These are phyloP conservation scores for Penicillium silybi DNA, from an alignment of 495 filamentous ascomycete genomes.

Conservation along the genomic window DNA sequence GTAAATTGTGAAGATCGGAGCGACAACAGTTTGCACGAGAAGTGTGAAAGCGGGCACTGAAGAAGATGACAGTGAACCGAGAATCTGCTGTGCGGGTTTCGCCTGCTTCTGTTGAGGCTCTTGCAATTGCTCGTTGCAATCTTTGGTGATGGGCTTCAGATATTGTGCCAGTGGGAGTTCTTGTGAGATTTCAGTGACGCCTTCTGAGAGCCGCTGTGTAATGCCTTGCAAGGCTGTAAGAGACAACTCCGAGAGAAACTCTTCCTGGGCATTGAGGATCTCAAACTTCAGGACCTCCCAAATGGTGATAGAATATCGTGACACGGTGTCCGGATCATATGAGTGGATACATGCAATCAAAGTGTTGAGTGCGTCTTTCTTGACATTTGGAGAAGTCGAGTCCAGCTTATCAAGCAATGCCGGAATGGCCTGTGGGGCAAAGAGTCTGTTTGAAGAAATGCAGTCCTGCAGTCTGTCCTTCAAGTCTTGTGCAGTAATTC, in stretches of 20 bases:
- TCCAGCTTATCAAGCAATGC: conserved; percentile 72
- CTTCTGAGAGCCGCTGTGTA: conserved; percentile 53
- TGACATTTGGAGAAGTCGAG: conserved; percentile 69
- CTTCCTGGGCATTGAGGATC: conserved; percentile 69
- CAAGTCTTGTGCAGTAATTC: conserved; percentile 69
- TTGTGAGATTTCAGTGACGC: conserved; percentile 43
- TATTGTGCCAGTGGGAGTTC: conserved; percentile 56
- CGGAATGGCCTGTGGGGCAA: conserved; percentile 67
- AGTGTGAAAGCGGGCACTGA: conserved; percentile 53
- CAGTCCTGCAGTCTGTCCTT: conserved; percentile 68
- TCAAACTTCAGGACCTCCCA: conserved; percentile 77
- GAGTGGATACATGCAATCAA: conserved; percentile 57
- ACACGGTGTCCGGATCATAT: conserved; percentile 61
- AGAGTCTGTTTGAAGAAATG: conserved; percentile 62
- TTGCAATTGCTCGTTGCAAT: conserved; percentile 67
- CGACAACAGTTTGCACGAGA: conserved; percentile 52
- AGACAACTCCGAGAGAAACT: conserved; percentile 62
- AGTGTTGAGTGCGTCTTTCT: conserved; percentile 70
- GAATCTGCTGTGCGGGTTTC: conserved; percentile 61
- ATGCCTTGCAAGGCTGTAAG: conserved; percentile 53
- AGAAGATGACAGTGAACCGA: conserved; percentile 52
- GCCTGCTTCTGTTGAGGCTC: conserved; percentile 78
- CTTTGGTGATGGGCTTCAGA: conserved; percentile 60
- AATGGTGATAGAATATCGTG: conserved; percentile 62
- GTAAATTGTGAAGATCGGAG: conserved; percentile 59